Percentiles rank a stretch among this genome's conserved stretches.
phyloP scores from a whole-genome alignment of 176 grass and related monocot genomes.

The Triticum dicoccoides region DNA sequence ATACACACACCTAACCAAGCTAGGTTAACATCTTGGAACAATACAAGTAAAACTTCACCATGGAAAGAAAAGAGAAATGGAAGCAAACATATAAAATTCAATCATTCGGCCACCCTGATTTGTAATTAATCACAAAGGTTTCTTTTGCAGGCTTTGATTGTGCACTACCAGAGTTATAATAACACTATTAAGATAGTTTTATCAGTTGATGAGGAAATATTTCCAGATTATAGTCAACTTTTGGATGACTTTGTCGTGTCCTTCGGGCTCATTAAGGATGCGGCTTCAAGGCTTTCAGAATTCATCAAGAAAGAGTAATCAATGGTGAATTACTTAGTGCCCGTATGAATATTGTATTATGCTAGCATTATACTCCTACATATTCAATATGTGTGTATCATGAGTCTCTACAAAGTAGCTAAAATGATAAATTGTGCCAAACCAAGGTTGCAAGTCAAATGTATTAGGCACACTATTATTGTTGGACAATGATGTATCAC shows the following conservation, averaged over 20 bases:
- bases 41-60: background rate
- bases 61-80: background rate
- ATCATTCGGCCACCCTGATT: background rate
- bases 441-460: background rate
- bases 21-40: no score
- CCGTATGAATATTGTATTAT: background rate
- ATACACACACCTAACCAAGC: no score
- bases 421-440: background rate
- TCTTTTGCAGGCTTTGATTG: conserved; percentile 49
- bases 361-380: background rate
- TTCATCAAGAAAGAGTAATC: background rate
- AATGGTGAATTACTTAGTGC: background rate
- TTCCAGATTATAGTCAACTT: conserved; percentile 49
- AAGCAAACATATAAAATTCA: background rate
- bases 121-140: background rate
- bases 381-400: background rate
- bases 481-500: background rate
- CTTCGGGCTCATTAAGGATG: conserved; percentile 41
- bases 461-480: background rate
- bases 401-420: background rate
- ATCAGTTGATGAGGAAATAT: conserved; percentile 49
- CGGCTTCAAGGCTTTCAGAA: background rate
- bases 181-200: conserved; percentile 52
- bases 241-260: conserved; percentile 54
- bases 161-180: conserved; percentile 61